phyloP scores from a whole-genome alignment of 495 filamentous ascomycete species.

The Penicillium fimorum region DNA sequence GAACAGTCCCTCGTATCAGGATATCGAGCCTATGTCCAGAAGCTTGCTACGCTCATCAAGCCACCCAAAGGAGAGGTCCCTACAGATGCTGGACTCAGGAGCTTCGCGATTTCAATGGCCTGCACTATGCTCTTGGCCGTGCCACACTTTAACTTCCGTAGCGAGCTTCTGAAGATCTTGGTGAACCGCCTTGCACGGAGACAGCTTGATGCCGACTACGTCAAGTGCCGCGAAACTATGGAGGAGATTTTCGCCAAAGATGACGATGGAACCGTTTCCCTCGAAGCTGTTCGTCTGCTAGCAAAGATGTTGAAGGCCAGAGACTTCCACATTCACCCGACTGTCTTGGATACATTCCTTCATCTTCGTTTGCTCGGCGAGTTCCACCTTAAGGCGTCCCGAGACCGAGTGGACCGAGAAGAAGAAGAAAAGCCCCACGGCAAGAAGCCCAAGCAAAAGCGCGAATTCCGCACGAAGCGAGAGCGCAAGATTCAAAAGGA shows the following conservation, averaged over 20 bases:
- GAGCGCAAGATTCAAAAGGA: slow-evolving; percentile 74
- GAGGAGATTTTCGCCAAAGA: slow-evolving; percentile 83
- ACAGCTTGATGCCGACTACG: slow-evolving; percentile 66
- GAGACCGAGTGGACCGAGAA: slow-evolving; percentile 64
- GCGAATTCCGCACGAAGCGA: slow-evolving; percentile 72
- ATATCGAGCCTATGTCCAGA: slow-evolving; percentile 80
- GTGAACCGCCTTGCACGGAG: slow-evolving; percentile 74
- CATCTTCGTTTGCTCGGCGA: slow-evolving; percentile 85
- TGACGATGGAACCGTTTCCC: slow-evolving; percentile 80
- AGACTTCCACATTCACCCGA: slow-evolving; percentile 78
- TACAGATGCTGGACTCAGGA: slow-evolving; percentile 50
- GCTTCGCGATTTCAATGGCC: slow-evolving; percentile 79
- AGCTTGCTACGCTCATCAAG: slow-evolving; percentile 62
- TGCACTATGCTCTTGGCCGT: slow-evolving; percentile 74
- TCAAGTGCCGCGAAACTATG: slow-evolving; percentile 75
- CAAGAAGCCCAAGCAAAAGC: slow-evolving; percentile 72
- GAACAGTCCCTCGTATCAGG: slow-evolving; percentile 79
- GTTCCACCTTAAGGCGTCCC: slow-evolving; percentile 77
- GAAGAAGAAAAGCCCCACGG: slow-evolving; percentile 38
- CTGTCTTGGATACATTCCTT: slow-evolving; percentile 85
- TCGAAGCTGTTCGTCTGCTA: slow-evolving; percentile 81
- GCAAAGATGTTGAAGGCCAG: slow-evolving; percentile 91
- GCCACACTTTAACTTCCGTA: slow-evolving; percentile 94
- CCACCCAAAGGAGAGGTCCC: slow-evolving; percentile 36
- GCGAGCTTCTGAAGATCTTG: slow-evolving; percentile 81